Evolutionary conservation across 768 basidiomycete species (phyloP).

Genomic region (Sarcodon aspratus): DNA sequence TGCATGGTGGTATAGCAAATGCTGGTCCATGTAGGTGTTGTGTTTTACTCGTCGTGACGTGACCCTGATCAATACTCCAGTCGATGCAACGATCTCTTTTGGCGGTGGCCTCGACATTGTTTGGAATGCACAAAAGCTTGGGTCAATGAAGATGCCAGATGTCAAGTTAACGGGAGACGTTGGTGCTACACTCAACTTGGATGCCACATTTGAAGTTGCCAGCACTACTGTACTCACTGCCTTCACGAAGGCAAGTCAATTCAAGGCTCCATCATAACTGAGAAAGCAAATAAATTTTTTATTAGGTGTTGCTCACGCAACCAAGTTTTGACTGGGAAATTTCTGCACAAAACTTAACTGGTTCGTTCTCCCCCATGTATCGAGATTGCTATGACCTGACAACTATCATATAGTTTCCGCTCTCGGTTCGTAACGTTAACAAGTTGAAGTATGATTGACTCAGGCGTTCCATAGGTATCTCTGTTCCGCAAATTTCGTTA

Average conservation of each 20-base stretch:
- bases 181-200: conserved; percentile 45
- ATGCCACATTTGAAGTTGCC: conserved; percentile 46
- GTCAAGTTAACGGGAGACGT: conserved; percentile 48
- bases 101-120: conserved; percentile 46
- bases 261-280: background rate
- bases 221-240: conserved; percentile 44
- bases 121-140: conserved; percentile 48
- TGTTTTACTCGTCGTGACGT: background rate
- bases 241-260: conserved; percentile 43
- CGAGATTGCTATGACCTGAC: background rate
- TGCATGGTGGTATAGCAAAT: conserved; percentile 55
- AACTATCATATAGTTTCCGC: background rate
- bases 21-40: conserved; percentile 56
- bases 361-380: conserved; percentile 17
- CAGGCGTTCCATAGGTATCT: conserved; percentile 30
- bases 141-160: conserved; percentile 48
- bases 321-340: conserved; percentile 65
- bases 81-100: conserved; percentile 62
- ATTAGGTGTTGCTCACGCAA: conserved; percentile 42
- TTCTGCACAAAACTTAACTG: conserved; percentile 49
- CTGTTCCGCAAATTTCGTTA: conserved; percentile 43
- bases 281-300: background rate
- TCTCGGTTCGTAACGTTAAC: background rate
- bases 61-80: conserved; percentile 16
- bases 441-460: background rate